These are phyloP conservation scores for Podaxis sp. DNA, from an alignment of 768 basidiomycete species.

Conservation along the genomic window DNA sequence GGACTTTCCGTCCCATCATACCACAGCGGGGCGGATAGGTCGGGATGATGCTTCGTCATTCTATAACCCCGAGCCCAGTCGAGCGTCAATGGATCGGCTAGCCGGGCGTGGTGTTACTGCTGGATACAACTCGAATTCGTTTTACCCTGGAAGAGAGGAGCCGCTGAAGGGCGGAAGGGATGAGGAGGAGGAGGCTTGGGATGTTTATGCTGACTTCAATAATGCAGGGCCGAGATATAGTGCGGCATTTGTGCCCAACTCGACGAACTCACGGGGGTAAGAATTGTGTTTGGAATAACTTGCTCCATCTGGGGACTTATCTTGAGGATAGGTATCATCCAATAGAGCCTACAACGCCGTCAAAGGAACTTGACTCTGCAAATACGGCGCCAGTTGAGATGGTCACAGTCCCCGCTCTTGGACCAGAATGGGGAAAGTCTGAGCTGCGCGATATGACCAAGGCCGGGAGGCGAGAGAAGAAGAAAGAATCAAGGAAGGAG, in stretches of 20 bases:
- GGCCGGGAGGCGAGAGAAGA: constrained; percentile 62
- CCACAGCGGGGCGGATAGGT: constrained; percentile 33
- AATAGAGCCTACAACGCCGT: constrained; percentile 31
- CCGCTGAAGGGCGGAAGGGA: constrained; percentile 78
- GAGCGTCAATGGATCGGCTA: constrained; percentile 48
- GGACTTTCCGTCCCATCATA: constrained; percentile 40
- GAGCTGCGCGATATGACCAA: constrained; percentile 81
- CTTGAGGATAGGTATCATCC: constrained; percentile 41
- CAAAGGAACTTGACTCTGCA: constrained; percentile 31
- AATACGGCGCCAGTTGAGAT: constrained; percentile 66
- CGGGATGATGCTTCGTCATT: constrained; percentile 74
- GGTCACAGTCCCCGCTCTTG: constrained; percentile 89
- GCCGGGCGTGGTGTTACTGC: constrained; percentile 43
- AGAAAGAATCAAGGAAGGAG: constrained; percentile 47
- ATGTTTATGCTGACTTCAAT: constrained; percentile 89
- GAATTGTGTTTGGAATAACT: constrained; percentile 15
- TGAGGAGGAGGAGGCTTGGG: constrained; percentile 68
- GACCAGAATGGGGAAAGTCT: constrained; percentile 82
- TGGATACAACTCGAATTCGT: constrained; percentile 71
- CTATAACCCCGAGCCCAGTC: constrained; percentile 43
- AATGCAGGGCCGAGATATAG: constrained; percentile 81
- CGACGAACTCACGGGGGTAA: constrained; percentile 41
- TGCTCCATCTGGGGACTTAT: not conserved
- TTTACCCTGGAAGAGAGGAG: constrained; percentile 66
- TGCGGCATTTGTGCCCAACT: constrained; percentile 46